These are phyloP conservation scores for Mucor velutinosus DNA, from an alignment of 371 early-diverging fungal genomes.

Conservation along the genomic window DNA sequence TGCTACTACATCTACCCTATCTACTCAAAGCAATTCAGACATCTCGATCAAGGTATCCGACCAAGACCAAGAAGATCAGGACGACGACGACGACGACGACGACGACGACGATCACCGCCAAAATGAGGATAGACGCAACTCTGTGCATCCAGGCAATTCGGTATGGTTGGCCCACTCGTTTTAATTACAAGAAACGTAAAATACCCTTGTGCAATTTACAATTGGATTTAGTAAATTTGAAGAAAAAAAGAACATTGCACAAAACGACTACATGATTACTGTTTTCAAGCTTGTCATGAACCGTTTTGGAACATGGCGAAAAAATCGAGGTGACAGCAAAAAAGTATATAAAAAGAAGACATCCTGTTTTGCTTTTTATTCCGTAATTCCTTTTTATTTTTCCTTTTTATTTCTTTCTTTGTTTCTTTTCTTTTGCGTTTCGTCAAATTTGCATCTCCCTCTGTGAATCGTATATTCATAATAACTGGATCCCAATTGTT, in stretches of 20 bases:
- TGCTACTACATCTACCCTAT: not conserved
- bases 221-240: not conserved
- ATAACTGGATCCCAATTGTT: too few species aligned
- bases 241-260: slow-evolving; percentile 12
- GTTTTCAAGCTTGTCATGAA: slow-evolving; percentile 2
- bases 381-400: slow-evolving; percentile 2
- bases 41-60: slow-evolving; percentile 1
- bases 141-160: slow-evolving; percentile 25
- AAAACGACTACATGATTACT: not conserved
- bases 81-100: not conserved
- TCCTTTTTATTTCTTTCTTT: slow-evolving; percentile 2
- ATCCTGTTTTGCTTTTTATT: not conserved
- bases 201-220: not conserved
- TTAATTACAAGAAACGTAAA: not conserved
- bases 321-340: not conserved
- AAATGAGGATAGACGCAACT: slow-evolving; percentile 1
- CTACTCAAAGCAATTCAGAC: not conserved
- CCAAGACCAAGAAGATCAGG: not conserved
- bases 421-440: not conserved
- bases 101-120: not conserved
- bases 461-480: too few species aligned
- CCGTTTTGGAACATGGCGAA: not conserved
- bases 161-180: slow-evolving; percentile 20
- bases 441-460: too few species aligned
- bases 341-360: not conserved